Evolutionary conservation across 2,329 filamentous ascomycete species (phyloP), one percentile per base, ranked within the genome.

Genomic region (Lasiodiplodia sp.): DNA sequence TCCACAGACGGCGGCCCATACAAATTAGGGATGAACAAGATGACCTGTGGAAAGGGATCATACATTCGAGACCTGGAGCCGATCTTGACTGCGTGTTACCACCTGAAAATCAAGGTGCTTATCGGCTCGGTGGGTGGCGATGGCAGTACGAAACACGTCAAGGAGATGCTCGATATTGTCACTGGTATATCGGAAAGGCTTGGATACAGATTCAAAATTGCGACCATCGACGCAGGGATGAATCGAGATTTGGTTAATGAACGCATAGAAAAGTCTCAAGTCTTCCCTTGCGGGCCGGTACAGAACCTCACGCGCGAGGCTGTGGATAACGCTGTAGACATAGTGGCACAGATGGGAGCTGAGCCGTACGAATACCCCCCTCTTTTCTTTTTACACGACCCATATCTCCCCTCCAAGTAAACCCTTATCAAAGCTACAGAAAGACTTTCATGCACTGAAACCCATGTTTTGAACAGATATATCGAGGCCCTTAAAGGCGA

Each of bases 121-220:
- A 81, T 85, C 57, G 74, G 78, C 4, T 85, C 83, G 1, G 82
- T 78, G 0, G 85, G 84, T 0, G 85, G 85, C 0, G 83, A 84
- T 71, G 85, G 85, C 0, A 80, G 77, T 3, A 78, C 84, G 49
- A 77, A 78, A 0, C 83, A 85, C 69, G 82, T 85, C 0, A 65
- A 75, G 23, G 75, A 78, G 12, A 80, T 85, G 66, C 28, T 78
- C 0, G 74, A 80, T 1, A 81, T 85, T 4, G 77, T 85, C 31
- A 10, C 31, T 1, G 2, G 8, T 34, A 34, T 34, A 2, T 34
- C 31, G 7, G 31, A 34, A 2, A 34, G 31, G 31, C 31, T 34
- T 10, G 31, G 31, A 34, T 34, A 34, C 31, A 34, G 31, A 11
- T 21, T 52, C 49, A 52, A 28, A 21, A 21, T 44, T n/a, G 40